Conservation (phyloP, 2,329 filamentous ascomycete species). For the Sclerotinia glacialis region DNA sequence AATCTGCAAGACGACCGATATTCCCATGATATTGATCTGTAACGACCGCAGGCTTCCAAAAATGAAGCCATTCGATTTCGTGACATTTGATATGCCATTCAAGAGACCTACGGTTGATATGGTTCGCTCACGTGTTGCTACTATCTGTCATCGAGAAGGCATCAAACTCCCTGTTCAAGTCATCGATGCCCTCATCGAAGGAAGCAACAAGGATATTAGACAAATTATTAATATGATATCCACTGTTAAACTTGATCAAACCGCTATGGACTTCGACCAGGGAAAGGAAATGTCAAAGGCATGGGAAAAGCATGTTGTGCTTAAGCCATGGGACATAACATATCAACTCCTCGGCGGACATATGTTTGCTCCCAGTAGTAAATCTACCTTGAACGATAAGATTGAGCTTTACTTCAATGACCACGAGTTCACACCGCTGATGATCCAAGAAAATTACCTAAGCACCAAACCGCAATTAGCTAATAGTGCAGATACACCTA, state of each 20-base stretch:
- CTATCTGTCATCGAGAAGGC: slow-evolving; percentile 88
- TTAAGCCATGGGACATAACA: slow-evolving; percentile 98
- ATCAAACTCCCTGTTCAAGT: slow-evolving; percentile 80
- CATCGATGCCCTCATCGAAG: slow-evolving; percentile 91
- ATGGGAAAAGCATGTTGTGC: slow-evolving; percentile 95
- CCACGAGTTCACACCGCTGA: slow-evolving; percentile 93
- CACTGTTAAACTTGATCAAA: slow-evolving; percentile 84
- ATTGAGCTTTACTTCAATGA: slow-evolving; percentile 99
- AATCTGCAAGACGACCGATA: slow-evolving; percentile 90
- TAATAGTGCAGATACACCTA: slow-evolving; percentile 47
- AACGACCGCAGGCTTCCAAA: slow-evolving; percentile 91
- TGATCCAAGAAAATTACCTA: slow-evolving; percentile 98
- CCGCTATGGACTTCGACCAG: slow-evolving; percentile 76
- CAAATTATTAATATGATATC: slow-evolving; percentile 99
- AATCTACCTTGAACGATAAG: slow-evolving; percentile 90
- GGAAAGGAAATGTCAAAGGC: slow-evolving; percentile 93
- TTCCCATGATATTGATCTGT: slow-evolving; percentile 96
- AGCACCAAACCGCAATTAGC: slow-evolving; percentile 69
- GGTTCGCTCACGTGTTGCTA: slow-evolving; percentile 88
- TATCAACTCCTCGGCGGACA: slow-evolving; percentile 86
- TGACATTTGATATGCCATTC: slow-evolving; percentile 82
- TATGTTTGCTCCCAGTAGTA: slow-evolving; percentile 80
- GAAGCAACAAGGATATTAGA: slow-evolving; percentile 90
- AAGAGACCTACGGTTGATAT: slow-evolving; percentile 85
- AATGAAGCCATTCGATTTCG: slow-evolving; percentile 96